Evolutionary conservation across 768 basidiomycete genomes (phyloP).

Genomic region (Mrakia gelida): DNA sequence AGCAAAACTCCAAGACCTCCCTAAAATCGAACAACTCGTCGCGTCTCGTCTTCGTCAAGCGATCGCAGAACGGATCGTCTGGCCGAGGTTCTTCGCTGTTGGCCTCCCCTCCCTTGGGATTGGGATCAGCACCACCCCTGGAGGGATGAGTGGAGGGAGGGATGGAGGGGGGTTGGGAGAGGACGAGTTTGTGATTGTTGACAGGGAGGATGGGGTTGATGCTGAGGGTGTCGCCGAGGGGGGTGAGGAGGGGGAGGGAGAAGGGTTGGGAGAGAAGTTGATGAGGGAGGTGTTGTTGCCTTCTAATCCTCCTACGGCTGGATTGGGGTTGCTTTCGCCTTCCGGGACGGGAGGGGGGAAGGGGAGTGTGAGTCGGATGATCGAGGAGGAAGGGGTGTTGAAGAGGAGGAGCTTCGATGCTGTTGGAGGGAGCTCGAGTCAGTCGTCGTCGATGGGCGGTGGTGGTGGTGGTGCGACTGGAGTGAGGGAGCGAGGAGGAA

Average conservation of each 20-base stretch:
- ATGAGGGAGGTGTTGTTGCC: slow-evolving; percentile 11
- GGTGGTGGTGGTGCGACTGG: background rate
- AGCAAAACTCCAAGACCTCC: slow-evolving; percentile 95
- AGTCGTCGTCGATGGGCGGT: background rate
- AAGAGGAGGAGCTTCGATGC: slow-evolving; percentile 1
- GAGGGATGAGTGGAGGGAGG: background rate
- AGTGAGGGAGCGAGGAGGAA: background rate
- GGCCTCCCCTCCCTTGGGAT: slow-evolving; percentile 32
- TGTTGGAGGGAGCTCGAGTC: background rate
- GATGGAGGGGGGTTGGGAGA: background rate
- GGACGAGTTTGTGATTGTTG: slow-evolving; percentile 8
- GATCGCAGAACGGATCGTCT: slow-evolving; percentile 49
- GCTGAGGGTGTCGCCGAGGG: background rate
- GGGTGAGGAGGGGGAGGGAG: background rate
- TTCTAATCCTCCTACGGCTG: background rate
- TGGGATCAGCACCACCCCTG: background rate
- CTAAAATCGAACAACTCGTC: slow-evolving; percentile 93
- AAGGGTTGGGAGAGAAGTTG: slow-evolving; percentile 2
- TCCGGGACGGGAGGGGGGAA: background rate
- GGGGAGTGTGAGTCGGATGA: background rate
- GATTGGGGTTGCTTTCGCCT: background rate
- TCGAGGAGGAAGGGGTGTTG: slow-evolving; percentile 16
- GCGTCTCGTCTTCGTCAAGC: slow-evolving; percentile 71
- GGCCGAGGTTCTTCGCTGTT: slow-evolving; percentile 46
- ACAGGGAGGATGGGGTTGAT: background rate